These are phyloP conservation scores for Aspergillus caelatus DNA, from an alignment of 2,329 filamentous ascomycete species.

Conservation along the genomic window DNA sequence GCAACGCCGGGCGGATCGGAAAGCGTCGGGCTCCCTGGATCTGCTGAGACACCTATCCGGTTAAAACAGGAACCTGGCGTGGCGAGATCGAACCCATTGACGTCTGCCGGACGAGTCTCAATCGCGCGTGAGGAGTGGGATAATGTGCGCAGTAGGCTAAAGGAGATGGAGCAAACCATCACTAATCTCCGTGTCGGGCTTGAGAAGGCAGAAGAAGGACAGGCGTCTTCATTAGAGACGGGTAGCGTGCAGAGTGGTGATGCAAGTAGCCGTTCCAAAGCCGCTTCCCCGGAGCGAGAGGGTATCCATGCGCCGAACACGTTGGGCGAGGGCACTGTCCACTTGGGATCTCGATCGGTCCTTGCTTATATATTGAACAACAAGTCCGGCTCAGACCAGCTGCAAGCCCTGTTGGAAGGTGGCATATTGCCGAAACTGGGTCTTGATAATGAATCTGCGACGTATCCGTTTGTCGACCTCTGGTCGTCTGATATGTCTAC, in stretches of 20 bases:
- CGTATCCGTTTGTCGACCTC: conserved; percentile 67
- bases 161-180: conserved; percentile 48
- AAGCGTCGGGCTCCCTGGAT: conserved; percentile 15
- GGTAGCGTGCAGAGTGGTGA: conserved; percentile 36
- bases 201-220: conserved; percentile 39
- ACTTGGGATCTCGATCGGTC: conserved; percentile 64
- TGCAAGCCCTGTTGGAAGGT: conserved; percentile 61
- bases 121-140: conserved; percentile 50
- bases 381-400: conserved; percentile 51
- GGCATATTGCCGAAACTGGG: conserved; percentile 65
- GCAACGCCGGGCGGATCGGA: conserved; percentile 11
- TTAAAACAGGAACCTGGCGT: conserved; percentile 29
- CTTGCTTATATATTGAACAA: conserved; percentile 62
- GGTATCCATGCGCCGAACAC: conserved; percentile 65
- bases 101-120: conserved; percentile 33
- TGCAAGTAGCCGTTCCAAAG: conserved; percentile 35
- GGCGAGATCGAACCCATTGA: conserved; percentile 14
- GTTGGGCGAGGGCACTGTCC: conserved; percentile 61
- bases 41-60: conserved; percentile 25
- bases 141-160: conserved; percentile 44
- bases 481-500: conserved; percentile 65
- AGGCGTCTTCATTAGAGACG: conserved; percentile 27
- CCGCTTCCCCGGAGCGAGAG: conserved; percentile 48
- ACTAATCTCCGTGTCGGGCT: conserved; percentile 42
- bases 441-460: conserved; percentile 65